A percentile compares a stretch with the other conserved stretches of the same genome.
These are phyloP conservation scores for Stemphylium vesicarium DNA, from an alignment of 2,329 filamentous ascomycete genomes.

Conservation along the genomic window DNA sequence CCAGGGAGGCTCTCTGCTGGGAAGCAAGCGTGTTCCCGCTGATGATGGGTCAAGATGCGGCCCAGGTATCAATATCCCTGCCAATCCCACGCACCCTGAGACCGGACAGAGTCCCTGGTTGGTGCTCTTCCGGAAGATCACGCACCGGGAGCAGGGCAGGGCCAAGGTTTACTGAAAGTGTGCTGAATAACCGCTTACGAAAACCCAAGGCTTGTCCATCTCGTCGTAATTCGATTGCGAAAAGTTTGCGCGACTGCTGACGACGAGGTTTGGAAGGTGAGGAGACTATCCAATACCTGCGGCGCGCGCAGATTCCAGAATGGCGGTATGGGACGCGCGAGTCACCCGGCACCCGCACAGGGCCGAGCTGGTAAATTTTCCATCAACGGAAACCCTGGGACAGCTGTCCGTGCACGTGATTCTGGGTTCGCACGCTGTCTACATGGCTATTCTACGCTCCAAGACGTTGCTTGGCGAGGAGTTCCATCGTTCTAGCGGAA, in stretches of 20 bases:
- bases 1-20: constrained; percentile 24
- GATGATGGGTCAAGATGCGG: constrained; percentile 30
- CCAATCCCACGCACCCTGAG: constrained; percentile 32
- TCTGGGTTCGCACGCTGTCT: constrained; percentile 2
- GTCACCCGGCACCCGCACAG: constrained; percentile 29
- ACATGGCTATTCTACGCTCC: constrained; percentile 2
- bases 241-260: not conserved
- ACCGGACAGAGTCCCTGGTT: constrained; percentile 27
- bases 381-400: constrained; percentile 35
- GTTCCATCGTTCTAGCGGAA: constrained; percentile 7
- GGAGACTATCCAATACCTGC: not conserved
- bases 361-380: constrained; percentile 37
- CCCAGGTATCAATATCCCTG: constrained; percentile 40
- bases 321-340: constrained; percentile 34
- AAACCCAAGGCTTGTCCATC: not conserved
- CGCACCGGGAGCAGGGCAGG: constrained; percentile 33
- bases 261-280: not conserved
- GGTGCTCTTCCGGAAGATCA: constrained; percentile 44
- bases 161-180: not conserved
- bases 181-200: not conserved
- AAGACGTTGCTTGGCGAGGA: not conserved
- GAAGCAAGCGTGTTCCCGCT: constrained; percentile 35
- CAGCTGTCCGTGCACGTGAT: constrained; percentile 23
- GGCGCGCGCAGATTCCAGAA: constrained; percentile 28
- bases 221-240: no score